These are phyloP conservation scores for Triticum urartu DNA, from an alignment of 176 grass and related monocot species.

Conservation along the genomic window DNA sequence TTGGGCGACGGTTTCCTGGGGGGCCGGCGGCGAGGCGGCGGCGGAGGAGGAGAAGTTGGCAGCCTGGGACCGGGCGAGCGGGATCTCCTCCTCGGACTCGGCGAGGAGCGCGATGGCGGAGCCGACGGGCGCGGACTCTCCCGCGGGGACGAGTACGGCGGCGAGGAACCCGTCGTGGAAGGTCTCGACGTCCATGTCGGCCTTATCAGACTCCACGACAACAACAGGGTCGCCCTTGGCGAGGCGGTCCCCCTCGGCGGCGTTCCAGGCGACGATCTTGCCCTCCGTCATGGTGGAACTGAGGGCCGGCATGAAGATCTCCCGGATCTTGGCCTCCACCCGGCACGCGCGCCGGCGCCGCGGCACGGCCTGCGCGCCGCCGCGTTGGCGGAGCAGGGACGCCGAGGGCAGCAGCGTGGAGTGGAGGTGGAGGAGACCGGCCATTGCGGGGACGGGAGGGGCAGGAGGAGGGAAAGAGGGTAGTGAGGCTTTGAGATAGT, in stretches of 20 bases:
- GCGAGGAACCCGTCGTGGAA: slow-evolving; percentile 93
- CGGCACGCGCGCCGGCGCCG: slow-evolving; percentile 35
- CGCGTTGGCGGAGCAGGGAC: slow-evolving; percentile 19
- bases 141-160: slow-evolving; percentile 77
- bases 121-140: slow-evolving; percentile 78
- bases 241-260: slow-evolving; percentile 83
- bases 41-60: slow-evolving; percentile 35
- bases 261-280: slow-evolving; percentile 90
- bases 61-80: slow-evolving; percentile 67
- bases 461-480: neutral
- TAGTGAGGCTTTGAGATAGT: slow-evolving; percentile 14
- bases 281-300: slow-evolving; percentile 99
- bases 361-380: neutral
- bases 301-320: slow-evolving; percentile 99
- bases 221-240: slow-evolving; percentile 91
- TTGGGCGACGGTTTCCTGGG: slow-evolving; percentile 36
- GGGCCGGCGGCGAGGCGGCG: slow-evolving; percentile 22
- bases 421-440: slow-evolving; percentile 69
- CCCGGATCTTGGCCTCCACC: slow-evolving; percentile 90
- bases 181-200: slow-evolving; percentile 99
- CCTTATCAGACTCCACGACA: slow-evolving; percentile 98
- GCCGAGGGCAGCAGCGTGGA: slow-evolving; percentile 50
- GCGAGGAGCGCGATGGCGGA: slow-evolving; percentile 95
- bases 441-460: slow-evolving; percentile 49
- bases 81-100: slow-evolving; percentile 85